Evolutionary conservation across 2,329 filamentous ascomycete species (phyloP).

Genomic region (Pseudogymnoascus sp.): DNA sequence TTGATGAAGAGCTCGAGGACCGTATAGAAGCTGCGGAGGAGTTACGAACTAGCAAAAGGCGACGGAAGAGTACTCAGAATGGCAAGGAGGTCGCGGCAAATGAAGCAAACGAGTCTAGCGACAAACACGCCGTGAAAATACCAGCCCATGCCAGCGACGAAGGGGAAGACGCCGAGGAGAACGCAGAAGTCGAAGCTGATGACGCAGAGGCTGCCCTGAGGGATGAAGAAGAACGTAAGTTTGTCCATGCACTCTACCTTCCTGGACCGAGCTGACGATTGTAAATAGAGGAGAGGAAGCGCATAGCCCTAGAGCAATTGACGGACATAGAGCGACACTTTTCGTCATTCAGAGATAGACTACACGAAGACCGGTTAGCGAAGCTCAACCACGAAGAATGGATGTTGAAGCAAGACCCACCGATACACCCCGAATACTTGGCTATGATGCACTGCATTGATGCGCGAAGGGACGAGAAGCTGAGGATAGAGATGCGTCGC

Average conservation of each 20-base stretch:
- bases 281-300: constrained; percentile 64
- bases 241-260: neutral
- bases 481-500: constrained; percentile 45
- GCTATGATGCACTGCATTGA: constrained; percentile 85
- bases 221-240: constrained; percentile 59
- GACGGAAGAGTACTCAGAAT: neutral
- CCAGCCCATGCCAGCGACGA: constrained; percentile 18
- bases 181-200: constrained; percentile 47
- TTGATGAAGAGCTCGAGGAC: constrained; percentile 17
- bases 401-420: constrained; percentile 49
- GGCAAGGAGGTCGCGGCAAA: neutral
- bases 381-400: constrained; percentile 66
- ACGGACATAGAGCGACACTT: constrained; percentile 82
- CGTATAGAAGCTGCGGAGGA: constrained; percentile 2
- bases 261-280: constrained; percentile 20
- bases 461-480: constrained; percentile 70
- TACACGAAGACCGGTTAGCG: constrained; percentile 82
- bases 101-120: neutral
- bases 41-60: constrained; percentile 5
- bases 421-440: constrained; percentile 85
- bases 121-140: constrained; percentile 4
- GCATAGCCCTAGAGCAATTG: constrained; percentile 71
- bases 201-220: constrained; percentile 51
- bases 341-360: constrained; percentile 73
- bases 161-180: constrained; percentile 46